Base-by-base conservation (phyloP, 176 grass and related monocot species). In the Carex myosuroides region DNA sequence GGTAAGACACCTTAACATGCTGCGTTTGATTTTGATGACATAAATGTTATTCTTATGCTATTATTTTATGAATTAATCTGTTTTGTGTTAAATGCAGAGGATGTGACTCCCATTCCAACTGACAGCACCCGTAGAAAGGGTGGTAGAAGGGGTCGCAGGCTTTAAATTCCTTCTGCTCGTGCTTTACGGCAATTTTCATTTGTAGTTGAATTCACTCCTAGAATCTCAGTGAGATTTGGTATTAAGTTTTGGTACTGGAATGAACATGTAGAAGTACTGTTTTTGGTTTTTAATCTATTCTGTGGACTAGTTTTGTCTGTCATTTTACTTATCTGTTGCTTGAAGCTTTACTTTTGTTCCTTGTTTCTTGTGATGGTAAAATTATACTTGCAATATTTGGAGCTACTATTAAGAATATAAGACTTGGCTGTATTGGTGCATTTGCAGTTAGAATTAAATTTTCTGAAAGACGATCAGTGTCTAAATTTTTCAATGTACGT, bases 121-220 rank as follows among this genome's bases (percentile, higher is more conserved):
- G 94, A 97, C 83, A 94, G 91, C 83, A 94, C 91, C 2, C 86
- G 94, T 53, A 84, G 94, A 70, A 97, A 97, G 94, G 94, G 90
- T 89, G 94, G 94, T 13, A 90, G 91, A 55, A 97, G 91, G 87
- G 94, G 94, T 74, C 92, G 91, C 67, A 93, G 93, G 91, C 83
- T 96, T 87, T 96, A 88, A 87, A 70, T 86, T 79, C n/a, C 58
- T 71, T 16, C 22, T 71, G 10, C 76, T 21, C 39, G 56, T 44
- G 59, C 42, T 83, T 54, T 68, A 52, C 1, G 63, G 17, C 33
- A 41, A 64, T 59, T 62, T 75, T 74, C 60, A 68, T 82, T 83
- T 83, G 81, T 83, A 83, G 81, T 66, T 64, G 53, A 83, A 53
- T 64, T 63, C 13, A 81, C 20, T 60, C 21, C 44, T 48, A 44